Conservation (phyloP, 2,329 filamentous ascomycete species). For the Fusarium oligoseptatum region DNA sequence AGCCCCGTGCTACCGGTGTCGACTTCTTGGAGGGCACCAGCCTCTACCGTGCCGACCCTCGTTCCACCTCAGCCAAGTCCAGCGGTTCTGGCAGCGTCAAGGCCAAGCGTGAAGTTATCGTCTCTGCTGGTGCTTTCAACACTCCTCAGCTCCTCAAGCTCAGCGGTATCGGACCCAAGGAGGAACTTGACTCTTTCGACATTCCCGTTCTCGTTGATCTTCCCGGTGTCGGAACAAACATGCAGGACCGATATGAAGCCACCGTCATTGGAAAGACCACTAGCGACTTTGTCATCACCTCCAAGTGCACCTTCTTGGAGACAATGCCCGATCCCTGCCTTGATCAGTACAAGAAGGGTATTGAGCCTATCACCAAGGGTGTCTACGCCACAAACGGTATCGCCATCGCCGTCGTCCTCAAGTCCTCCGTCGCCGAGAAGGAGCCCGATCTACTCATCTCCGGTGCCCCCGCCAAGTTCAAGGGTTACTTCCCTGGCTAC, state of each 20-base stretch:
- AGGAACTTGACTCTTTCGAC: slow-evolving; percentile 50
- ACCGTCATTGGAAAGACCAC: slow-evolving; percentile 39
- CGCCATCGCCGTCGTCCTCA: slow-evolving; percentile 60
- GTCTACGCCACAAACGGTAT: slow-evolving; percentile 63
- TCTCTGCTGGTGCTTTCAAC: slow-evolving; percentile 64
- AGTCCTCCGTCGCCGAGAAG: slow-evolving; percentile 54
- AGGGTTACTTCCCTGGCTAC: slow-evolving; percentile 69
- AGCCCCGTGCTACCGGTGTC: slow-evolving; percentile 51
- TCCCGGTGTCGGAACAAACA: slow-evolving; percentile 70
- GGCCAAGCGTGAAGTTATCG: slow-evolving; percentile 56
- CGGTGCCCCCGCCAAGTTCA: slow-evolving; percentile 67
- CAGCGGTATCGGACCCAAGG: slow-evolving; percentile 53
- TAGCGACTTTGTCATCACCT: slow-evolving; percentile 36
- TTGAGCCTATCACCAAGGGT: slow-evolving; percentile 40
- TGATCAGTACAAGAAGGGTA: slow-evolving; percentile 28
- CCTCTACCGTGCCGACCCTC: slow-evolving; percentile 45
- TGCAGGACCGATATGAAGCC: slow-evolving; percentile 66
- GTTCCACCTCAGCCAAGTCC: slow-evolving; percentile 24
- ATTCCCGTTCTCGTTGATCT: slow-evolving; percentile 50
- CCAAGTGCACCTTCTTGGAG: slow-evolving; percentile 39
- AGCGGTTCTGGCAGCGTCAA: slow-evolving; percentile 16
- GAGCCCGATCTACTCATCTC: slow-evolving; percentile 68
- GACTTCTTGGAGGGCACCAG: slow-evolving; percentile 47
- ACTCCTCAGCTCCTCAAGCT: slow-evolving; percentile 65
- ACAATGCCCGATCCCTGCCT: slow-evolving; percentile 37